Percentiles rank a stretch among this genome's conserved stretches.
These are phyloP conservation scores for Chalciporus pseudorubinellus DNA, from an alignment of 768 basidiomycete species.

Conservation along the genomic window DNA sequence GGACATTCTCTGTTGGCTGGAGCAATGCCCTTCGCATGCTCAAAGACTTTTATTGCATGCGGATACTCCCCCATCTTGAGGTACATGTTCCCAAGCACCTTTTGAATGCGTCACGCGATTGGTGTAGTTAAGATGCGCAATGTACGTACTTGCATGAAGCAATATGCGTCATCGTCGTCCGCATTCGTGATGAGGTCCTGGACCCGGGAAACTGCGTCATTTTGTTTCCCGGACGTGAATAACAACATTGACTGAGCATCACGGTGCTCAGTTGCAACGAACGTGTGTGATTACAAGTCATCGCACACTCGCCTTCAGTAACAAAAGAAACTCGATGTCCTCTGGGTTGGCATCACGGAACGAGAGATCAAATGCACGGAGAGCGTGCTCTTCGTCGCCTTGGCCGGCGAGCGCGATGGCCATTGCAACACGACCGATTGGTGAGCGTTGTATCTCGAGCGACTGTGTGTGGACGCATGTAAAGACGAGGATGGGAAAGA, in stretches of 20 bases:
- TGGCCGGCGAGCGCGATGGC: neutral
- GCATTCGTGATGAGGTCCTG: neutral
- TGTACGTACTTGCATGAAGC: neutral
- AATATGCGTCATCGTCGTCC: neutral
- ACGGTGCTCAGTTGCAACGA: neutral
- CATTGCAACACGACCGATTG: too few species aligned
- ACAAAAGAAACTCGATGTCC: neutral
- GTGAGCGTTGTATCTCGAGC: too few species aligned
- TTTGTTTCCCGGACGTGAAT: neutral
- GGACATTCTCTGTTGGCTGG: too few species aligned
- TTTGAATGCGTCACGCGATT: neutral
- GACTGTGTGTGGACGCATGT: too few species aligned
- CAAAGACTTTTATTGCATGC: conserved; percentile 4
- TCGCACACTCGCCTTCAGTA: neutral
- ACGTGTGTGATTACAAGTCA: neutral
- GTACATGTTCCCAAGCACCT: neutral
- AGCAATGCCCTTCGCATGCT: neutral
- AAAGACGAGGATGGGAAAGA: too few species aligned
- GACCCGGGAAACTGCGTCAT: neutral
- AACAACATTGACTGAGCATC: neutral
- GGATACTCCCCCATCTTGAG: conserved; percentile 2
- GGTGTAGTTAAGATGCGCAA: neutral
- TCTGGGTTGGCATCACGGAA: neutral
- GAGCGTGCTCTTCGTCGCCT: neutral
- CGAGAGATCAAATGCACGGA: neutral